Evolutionary conservation across 2,329 filamentous ascomycete genomes (phyloP).

Genomic region (Curvularia eragrostidis): DNA sequence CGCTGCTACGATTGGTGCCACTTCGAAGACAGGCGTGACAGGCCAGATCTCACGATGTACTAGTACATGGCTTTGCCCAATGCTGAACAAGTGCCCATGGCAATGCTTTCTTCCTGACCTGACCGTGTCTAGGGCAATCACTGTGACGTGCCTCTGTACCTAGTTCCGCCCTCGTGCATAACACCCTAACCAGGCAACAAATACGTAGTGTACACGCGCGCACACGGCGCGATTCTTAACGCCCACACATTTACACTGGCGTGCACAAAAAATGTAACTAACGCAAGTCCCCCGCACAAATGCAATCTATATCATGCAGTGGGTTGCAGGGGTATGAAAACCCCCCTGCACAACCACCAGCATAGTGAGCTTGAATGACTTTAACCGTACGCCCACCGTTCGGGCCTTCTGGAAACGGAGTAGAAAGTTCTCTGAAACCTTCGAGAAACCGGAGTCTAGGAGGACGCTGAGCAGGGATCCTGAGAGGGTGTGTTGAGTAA

Average conservation of each 20-base stretch:
- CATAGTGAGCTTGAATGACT: conserved; percentile 6
- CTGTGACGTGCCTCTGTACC: background rate
- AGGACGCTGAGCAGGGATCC: background rate
- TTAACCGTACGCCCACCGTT: conserved; percentile 13
- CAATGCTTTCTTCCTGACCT: background rate
- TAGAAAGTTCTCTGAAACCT: conserved; percentile 7
- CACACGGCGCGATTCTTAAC: conserved; percentile 1
- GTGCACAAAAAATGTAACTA: conserved; percentile 1
- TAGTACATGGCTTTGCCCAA: background rate
- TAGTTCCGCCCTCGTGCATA: background rate
- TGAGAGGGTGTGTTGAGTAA: background rate
- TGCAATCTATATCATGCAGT: conserved; percentile 15
- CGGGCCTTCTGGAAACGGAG: conserved; percentile 13
- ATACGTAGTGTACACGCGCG: background rate
- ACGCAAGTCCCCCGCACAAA: conserved; percentile 4
- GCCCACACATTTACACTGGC: background rate
- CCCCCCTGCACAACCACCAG: conserved; percentile 6
- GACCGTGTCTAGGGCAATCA: background rate
- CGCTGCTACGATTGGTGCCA: conserved; percentile 7
- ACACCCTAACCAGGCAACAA: conserved; percentile 4
- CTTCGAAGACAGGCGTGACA: background rate
- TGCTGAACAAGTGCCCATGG: background rate
- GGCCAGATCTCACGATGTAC: background rate
- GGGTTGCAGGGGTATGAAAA: background rate
- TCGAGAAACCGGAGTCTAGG: conserved; percentile 5